Conservation (phyloP, 345 rosid genomes). For the Pelargonium nanum region DNA sequence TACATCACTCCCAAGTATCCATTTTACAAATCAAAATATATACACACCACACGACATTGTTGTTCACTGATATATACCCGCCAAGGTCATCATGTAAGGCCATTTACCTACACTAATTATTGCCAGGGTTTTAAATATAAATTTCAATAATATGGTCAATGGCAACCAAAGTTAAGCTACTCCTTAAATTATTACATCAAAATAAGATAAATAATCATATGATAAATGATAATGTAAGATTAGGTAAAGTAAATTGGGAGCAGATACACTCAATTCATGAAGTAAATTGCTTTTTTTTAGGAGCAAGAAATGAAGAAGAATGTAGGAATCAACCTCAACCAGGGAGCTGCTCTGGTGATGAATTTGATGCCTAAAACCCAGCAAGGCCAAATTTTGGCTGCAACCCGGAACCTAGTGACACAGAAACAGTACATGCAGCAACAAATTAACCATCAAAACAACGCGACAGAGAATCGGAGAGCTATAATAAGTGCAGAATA, state of each 20-base stretch:
- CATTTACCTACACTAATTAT: neutral
- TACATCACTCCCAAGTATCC: too few relatives aligned
- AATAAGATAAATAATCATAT: too few relatives aligned
- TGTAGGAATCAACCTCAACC: slow-evolving; percentile 41
- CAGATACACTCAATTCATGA: neutral
- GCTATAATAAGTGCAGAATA: neutral
- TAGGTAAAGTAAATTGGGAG: too few relatives aligned
- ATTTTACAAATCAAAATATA: too few relatives aligned
- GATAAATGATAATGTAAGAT: too few relatives aligned
- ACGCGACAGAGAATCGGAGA: neutral
- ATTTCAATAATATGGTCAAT: neutral
- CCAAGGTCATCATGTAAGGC: too few relatives aligned
- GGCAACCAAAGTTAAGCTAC: neutral
- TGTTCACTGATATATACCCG: neutral
- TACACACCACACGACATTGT: neutral
- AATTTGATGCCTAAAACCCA: slow-evolving; percentile 33
- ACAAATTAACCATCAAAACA: neutral
- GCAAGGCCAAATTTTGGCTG: slow-evolving; percentile 22
- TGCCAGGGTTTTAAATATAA: neutral
- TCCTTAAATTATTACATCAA: neutral
- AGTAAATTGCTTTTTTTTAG: neutral
- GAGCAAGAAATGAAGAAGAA: neutral
- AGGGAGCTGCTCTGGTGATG: slow-evolving; percentile 65
- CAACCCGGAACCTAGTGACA: slow-evolving; percentile 43
- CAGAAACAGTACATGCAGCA: neutral